phyloP scores from a whole-genome alignment of 768 basidiomycete genomes.

The Termitomyces sp. region DNA sequence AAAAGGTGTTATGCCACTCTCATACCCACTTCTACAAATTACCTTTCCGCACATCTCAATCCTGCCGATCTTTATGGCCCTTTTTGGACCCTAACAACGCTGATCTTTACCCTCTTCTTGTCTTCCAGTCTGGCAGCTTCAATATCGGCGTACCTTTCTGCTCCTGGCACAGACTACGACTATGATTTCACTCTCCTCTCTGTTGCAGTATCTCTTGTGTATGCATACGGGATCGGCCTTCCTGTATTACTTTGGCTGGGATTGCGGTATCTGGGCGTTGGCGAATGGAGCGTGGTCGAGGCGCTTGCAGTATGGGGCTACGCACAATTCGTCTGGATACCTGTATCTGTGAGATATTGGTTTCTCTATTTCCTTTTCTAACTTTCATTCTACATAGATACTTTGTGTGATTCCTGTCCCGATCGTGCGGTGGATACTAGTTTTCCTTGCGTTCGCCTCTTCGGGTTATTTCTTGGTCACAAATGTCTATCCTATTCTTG shows the following conservation, averaged over 20 bases:
- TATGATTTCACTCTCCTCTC: conserved; percentile 87
- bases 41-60: conserved; percentile 54
- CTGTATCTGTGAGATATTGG: conserved; percentile 58
- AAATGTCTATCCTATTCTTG: conserved; percentile 88
- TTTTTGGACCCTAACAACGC: conserved; percentile 96
- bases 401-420: conserved; percentile 84
- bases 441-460: conserved; percentile 62
- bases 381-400: conserved; percentile 35
- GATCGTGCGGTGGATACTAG: conserved; percentile 76
- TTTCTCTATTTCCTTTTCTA: neutral
- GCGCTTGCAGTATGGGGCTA: conserved; percentile 80
- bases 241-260: conserved; percentile 83
- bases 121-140: conserved; percentile 90
- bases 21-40: conserved; percentile 64
- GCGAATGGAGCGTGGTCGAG: conserved; percentile 87
- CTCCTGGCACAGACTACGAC: conserved; percentile 47
- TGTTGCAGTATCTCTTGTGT: conserved; percentile 78
- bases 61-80: conserved; percentile 84
- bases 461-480: conserved; percentile 85
- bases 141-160: conserved; percentile 80
- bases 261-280: conserved; percentile 80
- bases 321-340: conserved; percentile 82
- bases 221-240: conserved; percentile 78
- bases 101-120: conserved; percentile 89
- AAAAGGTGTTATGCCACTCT: conserved; percentile 73